These are phyloP conservation scores for Neofusicoccum kwambonambiense DNA, from an alignment of 2,329 filamentous ascomycete species.

Conservation along the genomic window DNA sequence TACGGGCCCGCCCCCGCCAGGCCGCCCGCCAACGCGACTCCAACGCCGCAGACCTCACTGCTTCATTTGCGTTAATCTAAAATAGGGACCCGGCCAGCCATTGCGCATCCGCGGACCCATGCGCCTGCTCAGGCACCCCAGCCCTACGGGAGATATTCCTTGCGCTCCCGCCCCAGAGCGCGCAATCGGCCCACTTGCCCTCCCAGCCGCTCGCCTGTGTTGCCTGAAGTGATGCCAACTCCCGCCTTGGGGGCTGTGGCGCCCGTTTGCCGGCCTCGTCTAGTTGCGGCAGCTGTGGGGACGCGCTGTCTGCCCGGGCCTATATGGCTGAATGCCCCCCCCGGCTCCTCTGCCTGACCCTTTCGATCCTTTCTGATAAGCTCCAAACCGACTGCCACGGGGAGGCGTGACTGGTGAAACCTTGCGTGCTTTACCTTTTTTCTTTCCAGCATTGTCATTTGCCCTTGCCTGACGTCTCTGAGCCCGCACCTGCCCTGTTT, in stretches of 20 bases:
- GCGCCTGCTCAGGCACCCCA: constrained; percentile 5
- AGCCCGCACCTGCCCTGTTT: background rate
- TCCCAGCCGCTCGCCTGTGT: background rate
- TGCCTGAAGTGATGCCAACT: background rate
- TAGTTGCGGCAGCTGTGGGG: constrained; percentile 2
- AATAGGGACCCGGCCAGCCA: background rate
- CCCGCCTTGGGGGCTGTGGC: background rate
- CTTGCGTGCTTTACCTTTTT: background rate
- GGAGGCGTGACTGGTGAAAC: background rate
- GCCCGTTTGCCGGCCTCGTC: background rate
- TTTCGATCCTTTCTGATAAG: background rate
- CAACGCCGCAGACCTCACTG: background rate
- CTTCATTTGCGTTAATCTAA: constrained; percentile 12
- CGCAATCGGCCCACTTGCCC: constrained; percentile 7
- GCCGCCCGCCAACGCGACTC: background rate
- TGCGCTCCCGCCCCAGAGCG: background rate
- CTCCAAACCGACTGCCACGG: background rate
- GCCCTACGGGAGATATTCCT: constrained; percentile 14
- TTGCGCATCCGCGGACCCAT: background rate
- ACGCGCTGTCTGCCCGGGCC: background rate
- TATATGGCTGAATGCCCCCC: background rate
- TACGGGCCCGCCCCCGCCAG: background rate
- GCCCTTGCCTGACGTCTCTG: background rate
- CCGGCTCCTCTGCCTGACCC: background rate
- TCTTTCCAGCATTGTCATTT: background rate